These are phyloP conservation scores for Bryopsis sp. DNA, from an alignment of 139 green algal species.

Conservation along the genomic window DNA sequence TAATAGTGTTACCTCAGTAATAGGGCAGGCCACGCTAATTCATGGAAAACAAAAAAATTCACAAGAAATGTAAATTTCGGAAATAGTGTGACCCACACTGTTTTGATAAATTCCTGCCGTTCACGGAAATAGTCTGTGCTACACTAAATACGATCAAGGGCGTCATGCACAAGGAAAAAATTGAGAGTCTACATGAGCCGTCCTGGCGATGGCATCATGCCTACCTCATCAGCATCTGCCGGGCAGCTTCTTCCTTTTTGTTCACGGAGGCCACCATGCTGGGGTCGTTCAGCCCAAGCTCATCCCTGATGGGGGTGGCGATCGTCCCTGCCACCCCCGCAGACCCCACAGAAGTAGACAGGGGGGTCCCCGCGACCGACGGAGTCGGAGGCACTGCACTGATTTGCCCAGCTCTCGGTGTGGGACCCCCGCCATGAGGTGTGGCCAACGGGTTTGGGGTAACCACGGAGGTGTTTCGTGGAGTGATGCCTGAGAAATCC, in stretches of 20 bases:
- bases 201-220: too few relatives aligned
- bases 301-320: conserved; percentile 57
- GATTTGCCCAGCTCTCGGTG: not conserved
- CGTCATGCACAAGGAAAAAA: too few relatives aligned
- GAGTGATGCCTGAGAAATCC: conserved; percentile 47
- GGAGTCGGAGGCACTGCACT: not conserved
- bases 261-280: conserved; percentile 21
- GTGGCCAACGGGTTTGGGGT: conserved; percentile 28
- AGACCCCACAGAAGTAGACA: conserved; percentile 5
- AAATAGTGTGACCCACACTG: too few relatives aligned
- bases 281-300: conserved; percentile 77
- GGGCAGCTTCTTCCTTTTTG: conserved; percentile 17
- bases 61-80: too few relatives aligned
- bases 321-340: conserved; percentile 34
- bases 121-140: too few relatives aligned
- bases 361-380: conserved; percentile 19
- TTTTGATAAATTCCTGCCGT: too few relatives aligned
- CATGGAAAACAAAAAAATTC: too few relatives aligned
- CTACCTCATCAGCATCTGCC: conserved; percentile 11
- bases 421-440: conserved; percentile 18
- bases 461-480: conserved; percentile 10
- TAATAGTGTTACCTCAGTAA: too few relatives aligned
- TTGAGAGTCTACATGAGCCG: too few relatives aligned
- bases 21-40: too few relatives aligned
- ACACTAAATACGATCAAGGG: too few relatives aligned